These are phyloP conservation scores for Colletotrichum chlorophyti DNA, from an alignment of 2,329 filamentous ascomycete genomes.

Conservation along the genomic window DNA sequence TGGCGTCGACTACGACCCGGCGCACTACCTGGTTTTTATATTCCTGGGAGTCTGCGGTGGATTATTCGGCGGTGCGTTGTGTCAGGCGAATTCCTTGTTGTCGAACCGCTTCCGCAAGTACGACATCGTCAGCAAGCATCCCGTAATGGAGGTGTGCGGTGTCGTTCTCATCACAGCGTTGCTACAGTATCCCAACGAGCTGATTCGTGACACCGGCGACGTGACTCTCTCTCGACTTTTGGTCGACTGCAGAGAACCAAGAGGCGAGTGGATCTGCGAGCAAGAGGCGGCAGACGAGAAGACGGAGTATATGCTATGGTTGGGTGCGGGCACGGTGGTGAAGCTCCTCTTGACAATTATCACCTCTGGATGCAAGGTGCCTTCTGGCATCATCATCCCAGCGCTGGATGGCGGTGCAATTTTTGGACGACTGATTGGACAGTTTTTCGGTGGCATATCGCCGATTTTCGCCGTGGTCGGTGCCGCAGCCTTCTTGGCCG, in stretches of 20 bases:
- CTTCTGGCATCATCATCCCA: conserved; percentile 66
- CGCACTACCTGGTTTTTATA: conserved; percentile 64
- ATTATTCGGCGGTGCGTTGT: conserved; percentile 64
- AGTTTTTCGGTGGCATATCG: conserved; percentile 47
- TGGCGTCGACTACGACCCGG: conserved; percentile 58
- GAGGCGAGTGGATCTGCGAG: conserved; percentile 54
- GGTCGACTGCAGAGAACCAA: conserved; percentile 55
- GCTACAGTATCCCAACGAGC: conserved; percentile 61
- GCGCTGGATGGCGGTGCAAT: conserved; percentile 63
- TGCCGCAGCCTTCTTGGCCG: conserved; percentile 63
- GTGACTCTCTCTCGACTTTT: conserved; percentile 62
- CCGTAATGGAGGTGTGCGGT: conserved; percentile 61
- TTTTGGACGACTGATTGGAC: conserved; percentile 60
- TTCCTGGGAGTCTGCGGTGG: conserved; percentile 63
- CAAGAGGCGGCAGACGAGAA: conserved; percentile 50
- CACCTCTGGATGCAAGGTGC: conserved; percentile 66
- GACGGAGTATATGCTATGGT: conserved; percentile 52
- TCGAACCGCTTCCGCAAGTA: conserved; percentile 60
- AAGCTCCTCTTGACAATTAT: conserved; percentile 64
- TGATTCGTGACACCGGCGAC: conserved; percentile 62
- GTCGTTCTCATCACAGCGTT: conserved; percentile 60
- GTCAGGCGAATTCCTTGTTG: conserved; percentile 64
- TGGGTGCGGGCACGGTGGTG: conserved; percentile 58
- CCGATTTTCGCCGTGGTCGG: conserved; percentile 69
- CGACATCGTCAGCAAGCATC: conserved; percentile 58